phyloP scores from a whole-genome alignment of 1,139 yeast species.

The Candida gigantensis region DNA sequence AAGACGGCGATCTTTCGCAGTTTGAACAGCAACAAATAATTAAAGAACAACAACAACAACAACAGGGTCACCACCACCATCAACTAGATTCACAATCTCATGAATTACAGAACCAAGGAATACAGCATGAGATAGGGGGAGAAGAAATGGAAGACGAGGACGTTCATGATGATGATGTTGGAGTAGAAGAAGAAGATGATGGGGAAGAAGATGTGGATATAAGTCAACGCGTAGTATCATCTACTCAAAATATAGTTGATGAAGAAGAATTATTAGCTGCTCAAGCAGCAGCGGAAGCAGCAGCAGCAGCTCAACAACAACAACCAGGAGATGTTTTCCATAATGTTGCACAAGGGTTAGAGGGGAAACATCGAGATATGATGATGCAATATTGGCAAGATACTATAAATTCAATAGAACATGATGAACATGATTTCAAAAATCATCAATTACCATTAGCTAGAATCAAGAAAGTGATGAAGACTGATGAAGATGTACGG shows the following conservation, averaged over 20 bases:
- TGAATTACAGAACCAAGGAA: conserved; percentile 4
- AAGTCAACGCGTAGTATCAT: too few species aligned
- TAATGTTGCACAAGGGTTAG: conserved; percentile 91
- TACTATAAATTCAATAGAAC: conserved; percentile 86
- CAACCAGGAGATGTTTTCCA: conserved; percentile 73
- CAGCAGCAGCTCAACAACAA: conserved; percentile 47
- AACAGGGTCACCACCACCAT: conserved; percentile 5
- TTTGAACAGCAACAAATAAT: conserved; percentile 4
- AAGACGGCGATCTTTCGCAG: conserved; percentile 6
- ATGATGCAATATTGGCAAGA: conserved; percentile 98
- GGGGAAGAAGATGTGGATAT: too few species aligned
- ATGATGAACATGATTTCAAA: conserved; percentile 87
- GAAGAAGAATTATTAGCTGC: conserved; percentile 43
- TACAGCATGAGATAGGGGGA: too few species aligned
- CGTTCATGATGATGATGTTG: too few species aligned
- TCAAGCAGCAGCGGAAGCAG: conserved; percentile 53
- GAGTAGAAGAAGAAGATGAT: conserved; percentile 9
- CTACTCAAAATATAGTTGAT: conserved; percentile 29
- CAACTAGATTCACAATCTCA: conserved; percentile 1
- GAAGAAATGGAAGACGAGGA: too few species aligned
- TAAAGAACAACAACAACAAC: background rate
- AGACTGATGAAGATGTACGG: conserved; percentile 94
- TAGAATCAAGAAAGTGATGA: conserved; percentile 93
- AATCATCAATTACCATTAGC: conserved; percentile 94
- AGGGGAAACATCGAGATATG: conserved; percentile 78